phyloP scores from a whole-genome alignment of 805 yeast genomes.

The Yarrowia sp. region DNA sequence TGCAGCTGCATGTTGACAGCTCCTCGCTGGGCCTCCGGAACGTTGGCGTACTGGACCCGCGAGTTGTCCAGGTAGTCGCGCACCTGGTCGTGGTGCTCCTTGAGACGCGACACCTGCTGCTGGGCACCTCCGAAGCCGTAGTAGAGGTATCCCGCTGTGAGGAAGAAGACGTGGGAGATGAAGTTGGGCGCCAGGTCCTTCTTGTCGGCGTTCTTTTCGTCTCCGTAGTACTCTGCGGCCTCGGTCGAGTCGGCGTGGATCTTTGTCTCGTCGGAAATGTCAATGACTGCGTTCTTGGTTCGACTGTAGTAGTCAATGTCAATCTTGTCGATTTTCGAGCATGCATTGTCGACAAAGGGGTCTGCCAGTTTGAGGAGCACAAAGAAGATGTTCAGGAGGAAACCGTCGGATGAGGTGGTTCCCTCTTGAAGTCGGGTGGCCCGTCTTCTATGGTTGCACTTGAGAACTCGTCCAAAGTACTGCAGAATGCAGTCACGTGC shows the following conservation, averaged over 20 bases:
- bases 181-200: conserved; percentile 61
- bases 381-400: conserved; percentile 77
- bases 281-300: conserved; percentile 59
- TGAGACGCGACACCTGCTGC: conserved; percentile 62
- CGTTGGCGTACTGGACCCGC: conserved; percentile 51
- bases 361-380: conserved; percentile 74
- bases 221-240: conserved; percentile 61
- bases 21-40: conserved; percentile 33
- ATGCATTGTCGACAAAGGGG: conserved; percentile 79
- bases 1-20: conserved; percentile 49
- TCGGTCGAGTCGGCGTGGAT: conserved; percentile 77
- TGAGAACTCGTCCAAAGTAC: conserved; percentile 77
- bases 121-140: conserved; percentile 87
- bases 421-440: conserved; percentile 66
- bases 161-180: conserved; percentile 87
- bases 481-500: conserved; percentile 69
- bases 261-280: conserved; percentile 81
- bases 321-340: conserved; percentile 75
- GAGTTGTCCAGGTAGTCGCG: conserved; percentile 55
- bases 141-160: conserved; percentile 79
- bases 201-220: conserved; percentile 1
- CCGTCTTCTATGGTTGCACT: conserved; percentile 83
- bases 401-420: conserved; percentile 75
- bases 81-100: conserved; percentile 57
- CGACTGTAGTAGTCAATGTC: conserved; percentile 69